Conservation (phyloP, 2,329 filamentous ascomycete species). For the Xylariaceae sp. region DNA sequence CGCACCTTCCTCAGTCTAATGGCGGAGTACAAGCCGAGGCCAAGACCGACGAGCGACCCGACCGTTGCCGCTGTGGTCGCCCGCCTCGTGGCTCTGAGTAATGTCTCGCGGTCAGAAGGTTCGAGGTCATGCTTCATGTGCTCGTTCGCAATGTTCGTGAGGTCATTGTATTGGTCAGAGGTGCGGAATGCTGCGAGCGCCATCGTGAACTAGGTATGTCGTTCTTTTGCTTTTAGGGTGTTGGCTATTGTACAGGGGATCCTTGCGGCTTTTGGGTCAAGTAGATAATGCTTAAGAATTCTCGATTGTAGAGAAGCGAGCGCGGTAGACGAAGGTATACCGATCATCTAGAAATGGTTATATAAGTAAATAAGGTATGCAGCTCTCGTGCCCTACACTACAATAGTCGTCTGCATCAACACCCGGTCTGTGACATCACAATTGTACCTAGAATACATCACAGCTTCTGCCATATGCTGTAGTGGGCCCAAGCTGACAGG, state of each 20-base stretch:
- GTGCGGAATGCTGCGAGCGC: constrained; percentile 32
- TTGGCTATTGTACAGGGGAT: neutral
- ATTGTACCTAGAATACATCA: too few species aligned
- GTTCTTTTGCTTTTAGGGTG: neutral
- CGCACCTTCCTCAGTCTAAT: constrained; percentile 51
- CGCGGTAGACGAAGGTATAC: too few species aligned
- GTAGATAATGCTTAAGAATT: too few species aligned
- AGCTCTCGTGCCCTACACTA: too few species aligned
- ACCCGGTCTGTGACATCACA: too few species aligned
- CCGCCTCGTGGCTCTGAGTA: constrained; percentile 50
- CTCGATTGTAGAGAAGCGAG: too few species aligned
- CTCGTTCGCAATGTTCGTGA: constrained; percentile 49
- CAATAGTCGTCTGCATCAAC: too few species aligned
- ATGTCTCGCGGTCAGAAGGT: constrained; percentile 52
- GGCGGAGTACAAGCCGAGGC: constrained; percentile 53
- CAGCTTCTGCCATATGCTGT: too few species aligned
- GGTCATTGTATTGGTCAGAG: constrained; percentile 39
- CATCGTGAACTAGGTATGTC: constrained; percentile 14
- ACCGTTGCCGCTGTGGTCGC: constrained; percentile 50
- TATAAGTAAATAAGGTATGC: too few species aligned
- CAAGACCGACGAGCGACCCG: constrained; percentile 55
- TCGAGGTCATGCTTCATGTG: constrained; percentile 50
- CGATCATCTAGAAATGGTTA: too few species aligned
- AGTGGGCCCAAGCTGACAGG: too few species aligned
- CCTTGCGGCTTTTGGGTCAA: neutral